These are phyloP conservation scores for Gossypium trilobum DNA, from an alignment of 441 rosid genomes.

Conservation along the genomic window DNA sequence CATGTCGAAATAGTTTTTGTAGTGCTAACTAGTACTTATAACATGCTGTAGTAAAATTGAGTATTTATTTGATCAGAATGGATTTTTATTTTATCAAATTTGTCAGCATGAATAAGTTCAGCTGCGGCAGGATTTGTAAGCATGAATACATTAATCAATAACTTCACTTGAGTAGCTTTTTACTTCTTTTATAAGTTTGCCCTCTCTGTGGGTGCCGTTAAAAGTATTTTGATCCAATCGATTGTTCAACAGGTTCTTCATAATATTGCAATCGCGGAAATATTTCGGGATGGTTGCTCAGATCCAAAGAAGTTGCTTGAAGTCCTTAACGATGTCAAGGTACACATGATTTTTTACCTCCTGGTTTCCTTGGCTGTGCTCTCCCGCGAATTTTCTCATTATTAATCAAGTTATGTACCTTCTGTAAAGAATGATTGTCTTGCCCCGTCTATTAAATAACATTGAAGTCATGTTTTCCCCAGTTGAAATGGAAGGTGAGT, in stretches of 20 bases:
- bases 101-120: background rate
- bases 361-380: constrained; percentile 3
- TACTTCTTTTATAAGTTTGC: background rate
- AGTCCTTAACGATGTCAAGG: constrained; percentile 65
- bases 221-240: background rate
- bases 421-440: background rate
- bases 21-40: background rate
- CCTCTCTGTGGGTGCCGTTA: background rate
- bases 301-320: constrained; percentile 67
- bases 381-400: background rate
- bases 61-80: background rate
- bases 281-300: constrained; percentile 60
- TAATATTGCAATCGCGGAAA: constrained; percentile 80
- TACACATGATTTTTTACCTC: constrained; percentile 18
- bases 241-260: constrained; percentile 58
- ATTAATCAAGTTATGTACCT: background rate
- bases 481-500: background rate
- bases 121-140: background rate
- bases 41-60: background rate
- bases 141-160: background rate
- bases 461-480: background rate
- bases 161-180: background rate
- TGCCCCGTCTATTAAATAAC: background rate
- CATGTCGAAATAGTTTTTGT: background rate
- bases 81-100: constrained; percentile 1